Conservation (phyloP, 2,329 filamentous ascomycete genomes). For the Colletotrichum phormii region DNA sequence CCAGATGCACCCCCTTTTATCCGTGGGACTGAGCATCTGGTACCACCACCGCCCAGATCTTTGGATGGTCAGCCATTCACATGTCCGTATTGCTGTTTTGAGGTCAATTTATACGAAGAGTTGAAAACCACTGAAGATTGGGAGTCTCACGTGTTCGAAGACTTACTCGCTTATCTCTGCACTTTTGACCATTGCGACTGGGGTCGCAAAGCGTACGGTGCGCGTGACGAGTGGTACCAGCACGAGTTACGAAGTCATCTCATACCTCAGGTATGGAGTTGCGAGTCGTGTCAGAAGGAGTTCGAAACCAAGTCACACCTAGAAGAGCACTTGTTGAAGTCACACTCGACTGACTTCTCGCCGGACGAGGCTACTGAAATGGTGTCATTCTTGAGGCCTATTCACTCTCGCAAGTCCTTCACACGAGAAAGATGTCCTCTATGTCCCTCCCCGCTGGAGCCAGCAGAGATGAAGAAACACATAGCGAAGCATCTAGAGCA, state of each 20-base stretch:
- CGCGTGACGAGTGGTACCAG: slow-evolving; percentile 17
- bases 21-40: background rate
- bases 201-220: slow-evolving; percentile 7
- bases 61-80: slow-evolving; percentile 11
- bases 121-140: slow-evolving; percentile 12
- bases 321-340: background rate
- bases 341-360: slow-evolving; percentile 3
- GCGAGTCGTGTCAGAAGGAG: slow-evolving; percentile 9
- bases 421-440: slow-evolving; percentile 7
- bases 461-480: slow-evolving; percentile 7
- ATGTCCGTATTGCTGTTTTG: slow-evolving; percentile 23
- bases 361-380: background rate
- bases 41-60: background rate
- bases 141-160: slow-evolving; percentile 22
- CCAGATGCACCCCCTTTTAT: background rate
- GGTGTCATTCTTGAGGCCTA: background rate
- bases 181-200: slow-evolving; percentile 24
- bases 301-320: background rate
- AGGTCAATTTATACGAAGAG: slow-evolving; percentile 6
- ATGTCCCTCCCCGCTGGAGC: background rate
- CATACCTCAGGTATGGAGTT: slow-evolving; percentile 7
- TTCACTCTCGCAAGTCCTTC: background rate
- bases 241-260: slow-evolving; percentile 15
- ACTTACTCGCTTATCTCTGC: slow-evolving; percentile 23
- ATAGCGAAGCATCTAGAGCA: slow-evolving; percentile 14